Evolutionary conservation across 768 basidiomycete species (phyloP).

Genomic region (Tricholoma bakamatsutake): DNA sequence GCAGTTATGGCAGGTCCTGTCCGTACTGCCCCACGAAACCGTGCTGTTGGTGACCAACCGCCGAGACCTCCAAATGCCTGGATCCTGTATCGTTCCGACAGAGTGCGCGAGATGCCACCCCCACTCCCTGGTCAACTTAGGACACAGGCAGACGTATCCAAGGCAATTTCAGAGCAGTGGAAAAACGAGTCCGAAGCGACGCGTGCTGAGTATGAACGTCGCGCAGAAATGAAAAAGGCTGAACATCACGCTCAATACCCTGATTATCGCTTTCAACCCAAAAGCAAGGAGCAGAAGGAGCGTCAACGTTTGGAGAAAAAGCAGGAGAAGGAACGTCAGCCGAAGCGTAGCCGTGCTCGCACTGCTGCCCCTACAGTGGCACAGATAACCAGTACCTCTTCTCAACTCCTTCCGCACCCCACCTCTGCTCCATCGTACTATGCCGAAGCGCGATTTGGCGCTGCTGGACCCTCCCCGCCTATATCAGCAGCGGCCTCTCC

Average conservation of each 20-base stretch:
- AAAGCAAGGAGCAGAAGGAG: slow-evolving; percentile 46
- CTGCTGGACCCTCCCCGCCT: slow-evolving; percentile 47
- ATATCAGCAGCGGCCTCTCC: slow-evolving; percentile 48
- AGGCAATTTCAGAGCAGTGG: slow-evolving; percentile 61
- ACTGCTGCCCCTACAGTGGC: slow-evolving; percentile 10
- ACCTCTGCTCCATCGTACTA: slow-evolving; percentile 12
- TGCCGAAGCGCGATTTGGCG: slow-evolving; percentile 25
- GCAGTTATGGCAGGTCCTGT: slow-evolving; percentile 15
- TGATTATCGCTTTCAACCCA: slow-evolving; percentile 50
- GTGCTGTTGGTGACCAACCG: slow-evolving; percentile 23
- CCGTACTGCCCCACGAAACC: slow-evolving; percentile 7
- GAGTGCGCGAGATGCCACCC: slow-evolving; percentile 38
- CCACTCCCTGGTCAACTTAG: slow-evolving; percentile 25
- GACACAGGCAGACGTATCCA: slow-evolving; percentile 63
- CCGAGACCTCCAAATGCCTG: slow-evolving; percentile 79
- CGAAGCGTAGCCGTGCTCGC: slow-evolving; percentile 7
- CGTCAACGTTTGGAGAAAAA: slow-evolving; percentile 34
- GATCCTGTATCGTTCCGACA: slow-evolving; percentile 73
- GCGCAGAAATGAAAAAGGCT: slow-evolving; percentile 47
- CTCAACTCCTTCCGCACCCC: slow-evolving; percentile 13
- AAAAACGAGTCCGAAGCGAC: slow-evolving; percentile 42
- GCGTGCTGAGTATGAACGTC: slow-evolving; percentile 44
- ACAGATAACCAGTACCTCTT: slow-evolving; percentile 7
- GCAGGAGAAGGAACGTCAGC: slow-evolving; percentile 31
- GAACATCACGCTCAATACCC: slow-evolving; percentile 49